Evolutionary conservation across 1,139 yeast genomes (phyloP), one percentile per base, ranked within the genome.

Genomic region (Yamadazyma spencermartinsiae): DNA sequence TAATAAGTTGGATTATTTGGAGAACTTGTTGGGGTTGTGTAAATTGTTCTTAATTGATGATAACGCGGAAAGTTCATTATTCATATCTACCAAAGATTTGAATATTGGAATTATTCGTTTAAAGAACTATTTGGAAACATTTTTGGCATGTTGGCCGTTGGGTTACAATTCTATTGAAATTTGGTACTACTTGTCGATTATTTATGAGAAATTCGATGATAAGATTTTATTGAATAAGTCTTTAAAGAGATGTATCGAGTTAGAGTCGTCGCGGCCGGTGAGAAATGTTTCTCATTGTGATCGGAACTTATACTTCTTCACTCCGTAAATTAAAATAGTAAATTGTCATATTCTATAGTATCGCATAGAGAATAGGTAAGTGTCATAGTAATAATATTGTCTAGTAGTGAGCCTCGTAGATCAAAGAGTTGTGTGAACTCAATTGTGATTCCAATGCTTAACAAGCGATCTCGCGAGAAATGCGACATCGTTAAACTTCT

Each of bases 181-280:
- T 11, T 86, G 94, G 88, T 82, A 79, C 74, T 73, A 76, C 42
- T 68, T 87, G 45, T 78, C 89, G 3, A 65, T 74, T 49, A 71
- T 85, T 26, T 84, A 84, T 55, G 92, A 83, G 49, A 63, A 58
- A 19, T 68, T 79, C 33, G 83, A 78, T 33, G 88, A 85, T 51
- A 68, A 65, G 41, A 62, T 68, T 2, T 66, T 75, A 39, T 70
- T 80, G 41, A 74, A 75, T 19, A 57, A 67, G 36, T 72, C 85
- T 20, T 65, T 86, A 45, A 79, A 90, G 82, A 76, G 67, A 52
- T 76, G 87, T 54, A 75, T 86, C 15, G 81, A 78, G 46, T 68
- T 84, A 46, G 92, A 85, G 51, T 87, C 82, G 50, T 55, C 59
- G 18, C 67, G 86, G 37, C 86, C 90, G 1, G 84, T 84, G 18